Percentiles rank a stretch among this genome's conserved stretches.
Conservation (phyloP, 164 flowering plant genomes). For the Umbellularia californica region DNA sequence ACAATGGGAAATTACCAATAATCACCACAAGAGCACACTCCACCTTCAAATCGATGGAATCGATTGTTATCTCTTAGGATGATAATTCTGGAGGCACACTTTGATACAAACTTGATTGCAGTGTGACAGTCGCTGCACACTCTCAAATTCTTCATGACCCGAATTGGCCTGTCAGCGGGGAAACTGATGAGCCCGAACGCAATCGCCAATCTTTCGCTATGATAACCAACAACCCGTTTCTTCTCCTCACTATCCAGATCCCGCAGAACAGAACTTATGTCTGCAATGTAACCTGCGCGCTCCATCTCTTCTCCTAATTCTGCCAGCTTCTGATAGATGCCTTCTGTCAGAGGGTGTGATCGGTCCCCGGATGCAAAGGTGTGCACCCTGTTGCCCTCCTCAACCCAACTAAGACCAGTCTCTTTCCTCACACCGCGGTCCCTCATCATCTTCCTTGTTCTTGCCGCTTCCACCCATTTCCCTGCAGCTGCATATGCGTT, state of each 20-base stretch:
- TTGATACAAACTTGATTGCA: constrained; percentile 85
- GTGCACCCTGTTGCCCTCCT: constrained; percentile 78
- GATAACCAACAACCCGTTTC: constrained; percentile 57
- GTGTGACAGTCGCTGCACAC: constrained; percentile 90
- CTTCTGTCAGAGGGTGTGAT: constrained; percentile 38
- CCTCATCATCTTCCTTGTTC: constrained; percentile 68
- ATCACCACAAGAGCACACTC: constrained; percentile 82
- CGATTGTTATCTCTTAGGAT: constrained; percentile 81
- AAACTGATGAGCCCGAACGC: constrained; percentile 79
- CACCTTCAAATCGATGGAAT: constrained; percentile 84
- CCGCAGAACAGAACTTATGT: constrained; percentile 61
- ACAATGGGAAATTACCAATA: constrained; percentile 55
- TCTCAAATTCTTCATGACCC: constrained; percentile 92
- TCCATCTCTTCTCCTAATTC: constrained; percentile 71
- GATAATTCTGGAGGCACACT: constrained; percentile 60
- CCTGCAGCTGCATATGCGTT: constrained; percentile 95
- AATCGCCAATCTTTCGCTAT: constrained; percentile 86
- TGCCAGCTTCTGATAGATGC: constrained; percentile 67
- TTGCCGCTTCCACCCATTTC: constrained; percentile 76
- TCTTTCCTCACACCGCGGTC: constrained; percentile 85
- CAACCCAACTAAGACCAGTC: constrained; percentile 96
- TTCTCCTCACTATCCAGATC: constrained; percentile 69
- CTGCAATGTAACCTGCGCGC: constrained; percentile 70
- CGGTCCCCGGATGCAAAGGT: constrained; percentile 76
- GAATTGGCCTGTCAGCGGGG: constrained; percentile 60